Conservation (phyloP, 1,284 basidiomycete genomes). For the Ceratobasidium sp. region DNA sequence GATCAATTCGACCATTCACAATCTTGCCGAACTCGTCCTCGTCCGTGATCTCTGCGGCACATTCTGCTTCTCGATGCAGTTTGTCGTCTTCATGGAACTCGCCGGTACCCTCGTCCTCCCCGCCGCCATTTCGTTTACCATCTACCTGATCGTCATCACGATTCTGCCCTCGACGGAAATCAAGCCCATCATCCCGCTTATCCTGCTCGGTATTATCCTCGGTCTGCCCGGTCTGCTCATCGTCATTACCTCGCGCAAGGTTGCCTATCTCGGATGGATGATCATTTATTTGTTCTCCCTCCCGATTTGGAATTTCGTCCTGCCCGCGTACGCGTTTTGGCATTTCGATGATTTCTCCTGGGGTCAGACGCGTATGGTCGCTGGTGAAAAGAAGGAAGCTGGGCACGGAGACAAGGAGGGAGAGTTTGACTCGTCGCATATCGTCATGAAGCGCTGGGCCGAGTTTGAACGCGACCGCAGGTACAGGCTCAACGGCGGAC, state of each 20-base stretch:
- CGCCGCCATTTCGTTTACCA: slow-evolving; percentile 95
- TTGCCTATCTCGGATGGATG: slow-evolving; percentile 98
- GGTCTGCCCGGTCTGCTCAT: slow-evolving; percentile 96
- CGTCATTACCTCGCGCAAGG: slow-evolving; percentile 90
- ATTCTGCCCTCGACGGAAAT: slow-evolving; percentile 72
- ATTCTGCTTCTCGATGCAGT: slow-evolving; percentile 98
- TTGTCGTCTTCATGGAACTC: slow-evolving; percentile 97
- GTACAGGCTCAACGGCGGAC: slow-evolving; percentile 68
- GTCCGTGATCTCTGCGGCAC: slow-evolving; percentile 95
- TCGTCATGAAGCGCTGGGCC: slow-evolving; percentile 99
- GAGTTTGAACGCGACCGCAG: slow-evolving; percentile 97
- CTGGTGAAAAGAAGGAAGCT: slow-evolving; percentile 70
- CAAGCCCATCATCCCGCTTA: slow-evolving; percentile 86
- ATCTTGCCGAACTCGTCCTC: slow-evolving; percentile 90
- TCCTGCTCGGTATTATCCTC: slow-evolving; percentile 90
- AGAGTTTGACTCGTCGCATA: slow-evolving; percentile 93
- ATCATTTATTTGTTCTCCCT: slow-evolving; percentile 90
- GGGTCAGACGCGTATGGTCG: slow-evolving; percentile 92
- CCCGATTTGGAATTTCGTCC: slow-evolving; percentile 94
- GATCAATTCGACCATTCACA: slow-evolving; percentile 99
- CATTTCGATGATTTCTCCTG: slow-evolving; percentile 99
- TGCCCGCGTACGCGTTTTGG: slow-evolving; percentile 96
- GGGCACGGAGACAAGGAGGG: slow-evolving; percentile 90
- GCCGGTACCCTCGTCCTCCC: slow-evolving; percentile 95
- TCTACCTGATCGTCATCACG: slow-evolving; percentile 88